Conservation (phyloP, 2,329 filamentous ascomycete species). For the Alternaria arbusti region DNA sequence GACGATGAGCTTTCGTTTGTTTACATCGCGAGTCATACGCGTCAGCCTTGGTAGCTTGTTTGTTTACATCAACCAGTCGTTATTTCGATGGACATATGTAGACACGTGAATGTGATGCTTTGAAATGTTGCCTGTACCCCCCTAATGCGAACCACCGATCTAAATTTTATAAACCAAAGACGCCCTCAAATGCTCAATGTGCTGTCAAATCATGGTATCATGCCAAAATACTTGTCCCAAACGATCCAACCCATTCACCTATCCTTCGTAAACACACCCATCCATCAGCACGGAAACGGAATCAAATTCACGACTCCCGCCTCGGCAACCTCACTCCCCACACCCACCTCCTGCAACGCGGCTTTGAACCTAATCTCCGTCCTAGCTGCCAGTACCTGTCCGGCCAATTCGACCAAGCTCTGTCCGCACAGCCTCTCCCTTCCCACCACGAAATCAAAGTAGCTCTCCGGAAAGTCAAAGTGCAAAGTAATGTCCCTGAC, state of each 20-base stretch:
- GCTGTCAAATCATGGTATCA: neutral
- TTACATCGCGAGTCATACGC: neutral
- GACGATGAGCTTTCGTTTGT: neutral
- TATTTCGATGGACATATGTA: neutral
- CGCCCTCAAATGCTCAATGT: neutral
- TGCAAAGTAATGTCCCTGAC: slow-evolving; percentile 18
- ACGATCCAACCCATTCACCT: neutral
- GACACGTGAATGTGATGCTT: neutral
- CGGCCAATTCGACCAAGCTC: slow-evolving; percentile 33
- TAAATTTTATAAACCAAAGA: neutral
- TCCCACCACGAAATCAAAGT: slow-evolving; percentile 26
- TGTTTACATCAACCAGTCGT: neutral
- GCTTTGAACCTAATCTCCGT: slow-evolving; percentile 33
- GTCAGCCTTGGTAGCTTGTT: neutral
- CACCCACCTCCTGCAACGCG: slow-evolving; percentile 26
- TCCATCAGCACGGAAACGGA: neutral
- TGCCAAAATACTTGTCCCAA: neutral
- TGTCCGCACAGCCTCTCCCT: slow-evolving; percentile 20
- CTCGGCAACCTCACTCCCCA: slow-evolving; percentile 2
- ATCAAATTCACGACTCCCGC: slow-evolving; percentile 9
- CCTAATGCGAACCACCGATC: neutral
- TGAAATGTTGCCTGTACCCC: neutral
- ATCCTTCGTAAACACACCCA: neutral
- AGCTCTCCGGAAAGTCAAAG: slow-evolving; percentile 41
- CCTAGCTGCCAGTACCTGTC: slow-evolving; percentile 38